phyloP scores from a whole-genome alignment of 441 rosid species.

The Syzygium syzygioides region DNA sequence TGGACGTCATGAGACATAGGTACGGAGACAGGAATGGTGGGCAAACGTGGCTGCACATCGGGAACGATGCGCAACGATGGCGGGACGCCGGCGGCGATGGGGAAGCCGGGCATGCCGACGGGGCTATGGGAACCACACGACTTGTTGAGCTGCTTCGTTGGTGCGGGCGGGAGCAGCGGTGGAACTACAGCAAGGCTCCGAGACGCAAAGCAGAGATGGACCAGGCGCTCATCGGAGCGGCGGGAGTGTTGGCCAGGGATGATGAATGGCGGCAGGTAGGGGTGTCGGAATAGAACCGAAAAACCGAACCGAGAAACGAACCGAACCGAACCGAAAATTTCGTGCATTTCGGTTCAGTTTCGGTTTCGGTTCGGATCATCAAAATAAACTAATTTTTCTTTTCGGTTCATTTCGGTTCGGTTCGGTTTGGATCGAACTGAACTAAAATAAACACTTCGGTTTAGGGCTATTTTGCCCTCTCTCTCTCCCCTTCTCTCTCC shows the following conservation, averaged over 20 bases:
- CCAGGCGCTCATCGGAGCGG: background rate
- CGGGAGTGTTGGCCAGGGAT: background rate
- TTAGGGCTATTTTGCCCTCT: no score
- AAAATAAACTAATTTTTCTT: no score
- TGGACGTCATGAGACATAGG: background rate
- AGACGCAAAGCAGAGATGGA: background rate
- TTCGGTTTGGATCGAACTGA: no score
- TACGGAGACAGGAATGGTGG: background rate
- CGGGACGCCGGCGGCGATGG: background rate
- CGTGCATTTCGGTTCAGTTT: no score
- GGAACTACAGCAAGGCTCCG: background rate
- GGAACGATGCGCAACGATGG: background rate
- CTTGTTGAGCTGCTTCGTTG: background rate
- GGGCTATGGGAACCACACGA: background rate
- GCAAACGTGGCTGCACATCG: background rate
- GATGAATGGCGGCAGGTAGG: background rate
- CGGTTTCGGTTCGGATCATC: no score
- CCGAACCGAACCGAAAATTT: no score
- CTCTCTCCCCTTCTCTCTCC: no score
- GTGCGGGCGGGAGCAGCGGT: background rate
- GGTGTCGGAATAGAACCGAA: no score
- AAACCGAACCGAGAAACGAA: no score
- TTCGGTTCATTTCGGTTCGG: no score
- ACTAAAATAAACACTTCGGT: no score
- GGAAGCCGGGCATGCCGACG: background rate